Conservation (phyloP, 805 yeast genomes). For the Monosporozyma unispora region DNA sequence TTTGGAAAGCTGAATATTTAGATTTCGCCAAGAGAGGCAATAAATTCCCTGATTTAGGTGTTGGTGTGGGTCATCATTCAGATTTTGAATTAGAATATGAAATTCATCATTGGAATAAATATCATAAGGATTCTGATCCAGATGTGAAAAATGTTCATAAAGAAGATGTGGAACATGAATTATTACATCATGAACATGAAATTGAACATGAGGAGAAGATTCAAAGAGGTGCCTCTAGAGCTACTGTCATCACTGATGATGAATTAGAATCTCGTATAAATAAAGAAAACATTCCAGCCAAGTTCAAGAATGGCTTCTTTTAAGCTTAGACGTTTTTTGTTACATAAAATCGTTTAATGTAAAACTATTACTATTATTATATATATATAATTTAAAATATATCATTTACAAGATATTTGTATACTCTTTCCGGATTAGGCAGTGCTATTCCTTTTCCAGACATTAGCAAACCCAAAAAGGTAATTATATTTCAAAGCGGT, state of each 20-base stretch:
- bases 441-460: neutral
- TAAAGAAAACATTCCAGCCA: conserved; percentile 32
- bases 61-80: conserved; percentile 90
- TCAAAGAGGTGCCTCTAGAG: conserved; percentile 30
- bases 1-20: conserved; percentile 64
- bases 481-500: neutral
- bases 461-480: neutral
- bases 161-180: conserved; percentile 83
- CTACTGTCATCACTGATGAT: conserved; percentile 31
- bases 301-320: conserved; percentile 27
- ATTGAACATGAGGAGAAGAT: conserved; percentile 47
- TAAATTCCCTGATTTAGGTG: conserved; percentile 81
- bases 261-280: conserved; percentile 34
- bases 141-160: conserved; percentile 71
- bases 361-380: neutral
- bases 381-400: neutral
- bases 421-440: neutral
- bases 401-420: neutral
- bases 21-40: conserved; percentile 53
- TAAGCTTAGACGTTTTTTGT: conserved; percentile 1
- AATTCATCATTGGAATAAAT: conserved; percentile 87
- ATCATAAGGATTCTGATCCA: conserved; percentile 70
- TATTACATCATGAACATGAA: conserved; percentile 78
- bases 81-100: conserved; percentile 92
- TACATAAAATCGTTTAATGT: too few relatives aligned